Base-by-base conservation (phyloP, 768 basidiomycete genomes). In the Butyriboletus loyo region DNA sequence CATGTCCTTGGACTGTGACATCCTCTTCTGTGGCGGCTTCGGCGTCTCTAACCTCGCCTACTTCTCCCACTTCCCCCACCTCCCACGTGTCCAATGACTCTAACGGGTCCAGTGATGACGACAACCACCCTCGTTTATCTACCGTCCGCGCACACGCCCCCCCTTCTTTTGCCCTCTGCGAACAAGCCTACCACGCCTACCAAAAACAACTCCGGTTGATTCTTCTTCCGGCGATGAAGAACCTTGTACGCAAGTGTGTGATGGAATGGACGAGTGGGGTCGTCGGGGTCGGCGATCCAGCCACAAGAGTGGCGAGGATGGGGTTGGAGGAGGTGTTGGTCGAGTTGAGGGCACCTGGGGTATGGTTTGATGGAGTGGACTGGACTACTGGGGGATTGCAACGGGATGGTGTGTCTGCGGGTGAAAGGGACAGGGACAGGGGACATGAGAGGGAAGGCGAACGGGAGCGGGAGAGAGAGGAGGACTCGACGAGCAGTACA, bases 321-420 rank as follows among this genome's bases (percentile, higher is more conserved):
- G 62, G 67, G 0, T 35, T 81, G 0, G 86, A 87, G 55, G 86
- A 87, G 5, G 82, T 91, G 0, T 60, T 85, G 27, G 65, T 60
- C 35, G 76, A 79, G 42, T 54, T 91, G 52, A 72, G 83, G 36
- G 79, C 83, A 32, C 75, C 73, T 25, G 80, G 78, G 0, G 72
- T 84, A 2, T 90, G 88, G 88, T 85, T 81, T 52, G 84, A 88
- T 47, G 87, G 87, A 0, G 74, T 86, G 3, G 85, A 89, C 62
- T 88, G 87, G 85, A 50, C 62, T 19, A 59, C 65, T 35, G 69
- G 60, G 24, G 63, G 60, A 2, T 46, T 59, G 25, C 61, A 63
- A 40, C 51, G 57, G 22, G 46, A 56, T 45, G 67, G 75, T 2
- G 69, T 70, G 4, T 45, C 56, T 17, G 6, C 45, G 3, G 7